Conservation (phyloP, 2,329 filamentous ascomycete genomes). For the Botryotinia calthae region DNA sequence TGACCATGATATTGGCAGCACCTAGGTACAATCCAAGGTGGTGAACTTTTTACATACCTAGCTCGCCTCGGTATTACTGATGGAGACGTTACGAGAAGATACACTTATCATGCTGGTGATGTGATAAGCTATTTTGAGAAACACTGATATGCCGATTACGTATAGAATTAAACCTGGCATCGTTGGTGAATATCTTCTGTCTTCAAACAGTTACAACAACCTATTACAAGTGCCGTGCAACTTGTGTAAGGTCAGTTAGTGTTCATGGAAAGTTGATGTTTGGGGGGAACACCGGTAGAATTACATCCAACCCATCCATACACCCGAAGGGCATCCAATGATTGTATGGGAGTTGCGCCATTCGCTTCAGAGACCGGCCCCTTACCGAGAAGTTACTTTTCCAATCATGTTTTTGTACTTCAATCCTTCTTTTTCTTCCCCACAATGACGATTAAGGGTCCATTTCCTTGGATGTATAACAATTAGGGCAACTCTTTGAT, state of each 20-base stretch:
- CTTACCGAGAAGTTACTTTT: not conserved
- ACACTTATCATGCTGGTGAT: not conserved
- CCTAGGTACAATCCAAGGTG: not conserved
- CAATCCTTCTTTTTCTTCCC: not conserved
- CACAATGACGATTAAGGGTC: slow-evolving; percentile 15
- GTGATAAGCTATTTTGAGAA: not conserved
- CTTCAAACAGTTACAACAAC: not conserved
- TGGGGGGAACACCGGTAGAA: not conserved
- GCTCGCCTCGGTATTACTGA: not conserved
- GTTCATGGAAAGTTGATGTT: not conserved
- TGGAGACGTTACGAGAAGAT: not conserved
- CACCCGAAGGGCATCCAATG: not conserved
- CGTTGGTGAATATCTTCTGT: not conserved
- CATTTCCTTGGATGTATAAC: slow-evolving; percentile 12
- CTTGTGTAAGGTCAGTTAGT: not conserved
- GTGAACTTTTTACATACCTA: not conserved
- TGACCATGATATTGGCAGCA: not conserved
- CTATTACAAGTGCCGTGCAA: not conserved
- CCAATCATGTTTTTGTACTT: not conserved
- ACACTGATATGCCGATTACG: not conserved
- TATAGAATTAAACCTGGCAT: not conserved
- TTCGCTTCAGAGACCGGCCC: not conserved
- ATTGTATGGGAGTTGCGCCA: not conserved
- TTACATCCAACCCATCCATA: not conserved
- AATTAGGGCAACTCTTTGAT: not conserved